Base-by-base conservation (phyloP, 169 alveolate species). In the Plasmodium ovale region DNA sequence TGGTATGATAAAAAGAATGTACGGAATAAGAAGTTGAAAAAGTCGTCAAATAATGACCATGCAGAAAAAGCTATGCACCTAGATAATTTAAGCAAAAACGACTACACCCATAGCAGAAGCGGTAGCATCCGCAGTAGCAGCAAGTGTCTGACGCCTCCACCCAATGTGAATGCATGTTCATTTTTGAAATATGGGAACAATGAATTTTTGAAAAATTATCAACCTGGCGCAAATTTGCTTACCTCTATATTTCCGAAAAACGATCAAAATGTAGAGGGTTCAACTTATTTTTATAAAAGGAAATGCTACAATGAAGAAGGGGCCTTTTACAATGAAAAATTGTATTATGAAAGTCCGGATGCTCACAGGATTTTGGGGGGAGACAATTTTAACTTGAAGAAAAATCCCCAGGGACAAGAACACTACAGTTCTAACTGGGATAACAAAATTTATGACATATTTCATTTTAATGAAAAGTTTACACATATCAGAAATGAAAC, bases 11-110 rank as follows among this genome's bases (percentile, higher is more conserved):
- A 19, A 37, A 54, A 53, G 29, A 72, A 72, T 72, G 3, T 62
- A 12, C 54, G 62, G 33, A 53, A 56, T 54, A 72, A 72, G 10
- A 72, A 72, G 25, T 49, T 69, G 33, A 69, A 49, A 25, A 69
- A 54, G 35, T 69, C 65, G 0, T 21, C 49, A 12, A 69, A 69
- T 44, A 69, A 31, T 56, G 58, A 31, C 58, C 14, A 35, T 9
- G 3, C 37, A 31, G 65, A 69, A 54, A 53, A 16, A 53, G 9
- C 64, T 16, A 16, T 53, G 9, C 14, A 10, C 3, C 5, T 35
- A 7, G 82, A 27, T 0, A 25, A 69, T 21, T 4, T 33, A 9
- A 44, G 29, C 67, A 21, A 49, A 21, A 47, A 69, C 49, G 23
- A 7, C 21, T 1, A 25, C 39, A 29, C 9, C 21, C n/a, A 25